Evolutionary conservation across 371 early-diverging fungal species (phyloP).

Genomic region (Zopfochytrium polystomum): DNA sequence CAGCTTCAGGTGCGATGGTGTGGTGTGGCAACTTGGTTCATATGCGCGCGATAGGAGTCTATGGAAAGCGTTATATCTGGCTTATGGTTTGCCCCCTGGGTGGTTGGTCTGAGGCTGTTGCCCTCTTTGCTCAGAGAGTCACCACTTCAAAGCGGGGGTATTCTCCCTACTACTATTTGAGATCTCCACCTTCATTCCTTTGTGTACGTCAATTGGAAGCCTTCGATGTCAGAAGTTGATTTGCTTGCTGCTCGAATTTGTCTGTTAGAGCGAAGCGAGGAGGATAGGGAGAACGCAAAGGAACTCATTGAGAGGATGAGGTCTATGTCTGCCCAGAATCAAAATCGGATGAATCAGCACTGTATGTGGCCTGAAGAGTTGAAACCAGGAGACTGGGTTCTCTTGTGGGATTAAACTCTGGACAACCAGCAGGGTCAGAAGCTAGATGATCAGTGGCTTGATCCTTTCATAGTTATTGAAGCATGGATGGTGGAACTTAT

Average conservation of each 20-base stretch:
- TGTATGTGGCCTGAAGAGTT: background rate
- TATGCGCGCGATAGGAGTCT: background rate
- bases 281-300: too few species aligned
- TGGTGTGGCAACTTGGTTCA: background rate
- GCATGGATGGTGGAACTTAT: slow-evolving; percentile 9
- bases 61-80: slow-evolving; percentile 10
- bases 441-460: slow-evolving; percentile 1
- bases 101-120: slow-evolving; percentile 7
- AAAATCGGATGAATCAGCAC: background rate
- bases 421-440: slow-evolving; percentile 7
- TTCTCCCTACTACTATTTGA: too few species aligned
- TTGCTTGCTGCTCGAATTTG: slow-evolving; percentile 9
- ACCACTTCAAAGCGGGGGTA: too few species aligned
- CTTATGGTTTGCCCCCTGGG: background rate
- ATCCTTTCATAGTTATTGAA: background rate
- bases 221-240: background rate
- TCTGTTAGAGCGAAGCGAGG: slow-evolving; percentile 4
- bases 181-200: too few species aligned
- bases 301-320: background rate
- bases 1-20: background rate
- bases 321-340: background rate
- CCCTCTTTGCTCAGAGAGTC: background rate
- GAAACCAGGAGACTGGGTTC: slow-evolving; percentile 6
- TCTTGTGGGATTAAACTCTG: slow-evolving; percentile 5
- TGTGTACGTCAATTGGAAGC: too few species aligned